These are phyloP conservation scores for Fusarium sp. DNA, from an alignment of 2,329 filamentous ascomycete species.

Conservation along the genomic window DNA sequence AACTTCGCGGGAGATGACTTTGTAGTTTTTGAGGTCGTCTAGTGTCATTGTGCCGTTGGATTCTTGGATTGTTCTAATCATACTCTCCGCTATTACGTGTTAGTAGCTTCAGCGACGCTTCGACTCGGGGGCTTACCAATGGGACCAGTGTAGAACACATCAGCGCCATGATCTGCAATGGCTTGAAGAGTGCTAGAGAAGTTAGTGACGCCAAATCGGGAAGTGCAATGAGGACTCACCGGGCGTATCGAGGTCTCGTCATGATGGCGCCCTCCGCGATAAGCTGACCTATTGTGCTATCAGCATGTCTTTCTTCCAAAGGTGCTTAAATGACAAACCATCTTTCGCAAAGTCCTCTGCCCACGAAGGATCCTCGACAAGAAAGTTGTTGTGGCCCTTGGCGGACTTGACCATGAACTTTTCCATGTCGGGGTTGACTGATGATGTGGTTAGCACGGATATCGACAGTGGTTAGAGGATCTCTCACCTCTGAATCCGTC, in stretches of 20 bases:
- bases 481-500: slow-evolving; percentile 74
- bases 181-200: slow-evolving; percentile 74
- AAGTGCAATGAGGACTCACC: slow-evolving; percentile 49
- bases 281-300: slow-evolving; percentile 66
- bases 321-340: slow-evolving; percentile 57
- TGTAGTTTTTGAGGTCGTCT: slow-evolving; percentile 82
- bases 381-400: slow-evolving; percentile 67
- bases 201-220: slow-evolving; percentile 6
- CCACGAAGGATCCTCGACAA: slow-evolving; percentile 83
- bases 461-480: background rate
- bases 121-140: slow-evolving; percentile 62
- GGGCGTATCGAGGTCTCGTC: slow-evolving; percentile 84
- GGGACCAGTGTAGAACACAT: slow-evolving; percentile 81
- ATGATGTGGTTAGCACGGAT: slow-evolving; percentile 38
- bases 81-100: slow-evolving; percentile 74
- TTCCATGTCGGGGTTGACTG: slow-evolving; percentile 80
- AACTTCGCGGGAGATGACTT: slow-evolving; percentile 75
- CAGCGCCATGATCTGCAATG: slow-evolving; percentile 80
- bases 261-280: slow-evolving; percentile 83
- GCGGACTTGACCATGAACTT: slow-evolving; percentile 76
- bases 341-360: slow-evolving; percentile 91
- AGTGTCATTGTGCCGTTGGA: slow-evolving; percentile 89
- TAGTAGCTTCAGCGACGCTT: slow-evolving; percentile 5
- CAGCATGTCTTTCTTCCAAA: background rate
- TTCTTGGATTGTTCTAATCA: slow-evolving; percentile 77